Evolutionary conservation across 768 basidiomycete species (phyloP), one percentile per base, ranked within the genome.

Genomic region (Sporobolomyces phaffii): DNA sequence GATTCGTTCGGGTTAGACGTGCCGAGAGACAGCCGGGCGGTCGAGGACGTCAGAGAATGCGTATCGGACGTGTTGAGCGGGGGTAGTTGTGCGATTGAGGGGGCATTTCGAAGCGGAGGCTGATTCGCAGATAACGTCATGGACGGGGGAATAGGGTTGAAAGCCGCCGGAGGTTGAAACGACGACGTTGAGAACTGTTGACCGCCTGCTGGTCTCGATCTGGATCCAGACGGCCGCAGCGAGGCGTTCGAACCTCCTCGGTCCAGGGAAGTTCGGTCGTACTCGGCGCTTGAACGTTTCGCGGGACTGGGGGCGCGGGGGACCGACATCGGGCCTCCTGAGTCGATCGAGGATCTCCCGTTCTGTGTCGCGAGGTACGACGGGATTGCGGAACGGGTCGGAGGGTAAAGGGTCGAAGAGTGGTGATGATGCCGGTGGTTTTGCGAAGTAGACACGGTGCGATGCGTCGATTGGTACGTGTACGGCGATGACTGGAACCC

Each of bases 381-480:
- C 3, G 70, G 70, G 31, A 72, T 53, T n/a, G 70, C 70, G 1
- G 70, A 72, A 24, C 47, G 48, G 15, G 70, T 65, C 26, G 69
- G 31, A 1, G 61, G 47, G 22, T 66, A 58, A 3, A n/a, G 41
- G 1, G 44, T 8, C 6, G 64, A 31, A 20, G 62, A 62, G 15
- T 48, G 56, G 20, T 62, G 57, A 22, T 65, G 47, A n/a, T 58
- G n/a, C n/a, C n/a, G 56, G 28, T 47, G 56, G n/a, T 56, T 4
- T 11, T 45, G 56, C 2, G 54, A 58, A 11, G 65, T 49, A 2
- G 62, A 43, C 17, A 64, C 41, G 33, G 71, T 72, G 36, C 67
- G 66, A 58, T 68, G 67, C 5, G 71, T 72, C 24, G 71, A 72
- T n/a, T 72, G 64, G 38, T 72, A 72, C 33, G 71, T 72, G 51